Base-by-base conservation (phyloP, 2,329 filamentous ascomycete genomes). In the Fusarium caatingaense region DNA sequence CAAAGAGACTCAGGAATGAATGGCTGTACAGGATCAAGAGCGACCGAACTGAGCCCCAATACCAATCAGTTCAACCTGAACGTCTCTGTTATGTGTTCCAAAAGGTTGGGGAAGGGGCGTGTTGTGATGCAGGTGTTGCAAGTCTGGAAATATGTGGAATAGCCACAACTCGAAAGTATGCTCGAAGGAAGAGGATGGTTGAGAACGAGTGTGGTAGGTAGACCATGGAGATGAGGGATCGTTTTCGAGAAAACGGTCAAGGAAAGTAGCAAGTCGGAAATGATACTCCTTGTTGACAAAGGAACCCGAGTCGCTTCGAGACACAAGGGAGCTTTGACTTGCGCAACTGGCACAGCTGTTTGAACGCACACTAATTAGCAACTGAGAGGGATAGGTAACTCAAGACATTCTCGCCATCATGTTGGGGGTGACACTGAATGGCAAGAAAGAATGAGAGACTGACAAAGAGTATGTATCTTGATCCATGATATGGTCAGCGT, bases 211-310 rank as follows among this genome's bases (percentile, higher is more conserved):
- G 8, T 23, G 16, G 6, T 30, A 47, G 8, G 30, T 15, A 10
- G 40, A 15, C 32, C 55, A 51, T 15, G 15, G 16, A 13, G 63
- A 66, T 30, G 56, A 34, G 9, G 63, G 48, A 25, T 56, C 60
- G 1, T 61, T 46, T 37, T 45, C 25, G 25, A 21, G 25, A 21
- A 30, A 30, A 8, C 32, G n/a, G n/a, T 44, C 13, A 15, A 62
- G 7, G 18, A 44, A 57, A 37, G 27, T 21, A 28, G 28, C 15
- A 16, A 69, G 21, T 28, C 44, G 66, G 32, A 47, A 13, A 10
- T 44, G 41, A 16, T 32, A 8, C 11, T 50, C 46, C 21, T 47
- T 25, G 4, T 45, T 6, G 12, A 27, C 11, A 40, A 16, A 6
- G 20, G 20, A 28, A 45, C 13, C n/a, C 2, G 44, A 27, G 12